Evolutionary conservation across 495 filamentous ascomycete species (phyloP), one percentile per base, ranked within the genome.

Genomic region (Daldinia caldariorum): DNA sequence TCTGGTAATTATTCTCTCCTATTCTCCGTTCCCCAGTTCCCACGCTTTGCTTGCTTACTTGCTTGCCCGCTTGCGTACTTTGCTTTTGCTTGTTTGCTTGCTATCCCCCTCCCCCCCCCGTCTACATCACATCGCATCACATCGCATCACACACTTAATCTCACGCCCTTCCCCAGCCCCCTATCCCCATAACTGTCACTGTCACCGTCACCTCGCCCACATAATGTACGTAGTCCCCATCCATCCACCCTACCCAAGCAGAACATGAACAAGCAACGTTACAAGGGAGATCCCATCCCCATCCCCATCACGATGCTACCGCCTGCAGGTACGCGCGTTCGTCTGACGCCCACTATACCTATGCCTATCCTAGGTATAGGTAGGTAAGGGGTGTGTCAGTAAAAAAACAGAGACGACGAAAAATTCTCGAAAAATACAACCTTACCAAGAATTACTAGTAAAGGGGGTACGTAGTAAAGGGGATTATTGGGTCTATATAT

Each of bases 211-310:
- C 49, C 22, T 32, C 20, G 22, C 20, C 26, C 22, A 13, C 26
- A n/a, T 51, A 18, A 26, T n/a, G n/a, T n/a, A n/a, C 43, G 5
- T 22, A 16, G 4, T 2, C 26, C 26, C 22, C n/a, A 5, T 47
- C 54, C 54, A 26, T 39, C 53, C 14, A 34, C 10, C 26, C 8
- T 58, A 5, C 16, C 20, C 26, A 39, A 34, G 4, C 58, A 32
- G n/a, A 61, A n/a, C 20, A 26, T 5, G 43, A 41, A 22, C 57
- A 35, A 61, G 43, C 58, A 59, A 59, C 57, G 57, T 47, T 59
- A 26, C 57, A 59, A 47, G 29, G 34, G 1, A 18, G n/a, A n/a
- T n/a, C n/a, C n/a, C n/a, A n/a, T n/a, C 43, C 6, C 20, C 13
- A 26, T 26, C 26, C 26, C 26, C 26, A 26, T 26, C 26, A 26